Conservation (phyloP, 139 green algal species). For the Protoeuglena noctilucae region DNA sequence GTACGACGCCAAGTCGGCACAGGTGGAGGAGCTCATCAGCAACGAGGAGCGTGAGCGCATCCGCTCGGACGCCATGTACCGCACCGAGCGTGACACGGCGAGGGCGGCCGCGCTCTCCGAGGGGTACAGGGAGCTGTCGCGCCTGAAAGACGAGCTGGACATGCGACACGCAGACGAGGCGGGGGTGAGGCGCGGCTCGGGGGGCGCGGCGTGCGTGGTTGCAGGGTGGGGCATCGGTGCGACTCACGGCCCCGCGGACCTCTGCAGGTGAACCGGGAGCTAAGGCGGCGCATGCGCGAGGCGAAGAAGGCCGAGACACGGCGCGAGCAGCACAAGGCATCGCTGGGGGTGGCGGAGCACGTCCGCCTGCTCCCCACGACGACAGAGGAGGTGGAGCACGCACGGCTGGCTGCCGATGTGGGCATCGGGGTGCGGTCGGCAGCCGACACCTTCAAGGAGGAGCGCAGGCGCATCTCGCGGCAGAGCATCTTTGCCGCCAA, state of each 20-base stretch:
- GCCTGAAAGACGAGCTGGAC: slow-evolving; percentile 21
- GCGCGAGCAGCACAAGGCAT: slow-evolving; percentile 11
- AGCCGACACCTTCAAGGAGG: no score
- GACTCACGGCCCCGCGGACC: background rate
- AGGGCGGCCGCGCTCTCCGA: slow-evolving; percentile 12
- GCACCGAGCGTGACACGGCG: slow-evolving; percentile 30
- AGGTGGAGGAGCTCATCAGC: slow-evolving; percentile 35
- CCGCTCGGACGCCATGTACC: slow-evolving; percentile 25
- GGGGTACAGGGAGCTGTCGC: slow-evolving; percentile 14
- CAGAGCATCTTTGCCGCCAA: no score
- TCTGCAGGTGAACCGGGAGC: slow-evolving; percentile 25
- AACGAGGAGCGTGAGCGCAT: slow-evolving; percentile 28
- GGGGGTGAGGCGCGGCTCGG: no score
- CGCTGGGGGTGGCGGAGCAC: slow-evolving; percentile 34
- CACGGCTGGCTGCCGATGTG: no score
- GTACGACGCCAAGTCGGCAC: slow-evolving; percentile 37
- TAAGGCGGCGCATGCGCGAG: slow-evolving; percentile 27
- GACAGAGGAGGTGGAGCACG: slow-evolving; percentile 23
- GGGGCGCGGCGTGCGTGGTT: background rate
- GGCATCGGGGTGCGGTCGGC: no score
- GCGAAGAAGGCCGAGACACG: slow-evolving; percentile 12
- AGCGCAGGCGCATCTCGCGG: no score
- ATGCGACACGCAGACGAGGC: slow-evolving; percentile 4
- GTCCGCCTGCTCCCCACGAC: slow-evolving; percentile 41
- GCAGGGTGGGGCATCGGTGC: background rate